Base-by-base conservation (phyloP, 2,329 filamentous ascomycete genomes). In the Lachnellula willkommii region DNA sequence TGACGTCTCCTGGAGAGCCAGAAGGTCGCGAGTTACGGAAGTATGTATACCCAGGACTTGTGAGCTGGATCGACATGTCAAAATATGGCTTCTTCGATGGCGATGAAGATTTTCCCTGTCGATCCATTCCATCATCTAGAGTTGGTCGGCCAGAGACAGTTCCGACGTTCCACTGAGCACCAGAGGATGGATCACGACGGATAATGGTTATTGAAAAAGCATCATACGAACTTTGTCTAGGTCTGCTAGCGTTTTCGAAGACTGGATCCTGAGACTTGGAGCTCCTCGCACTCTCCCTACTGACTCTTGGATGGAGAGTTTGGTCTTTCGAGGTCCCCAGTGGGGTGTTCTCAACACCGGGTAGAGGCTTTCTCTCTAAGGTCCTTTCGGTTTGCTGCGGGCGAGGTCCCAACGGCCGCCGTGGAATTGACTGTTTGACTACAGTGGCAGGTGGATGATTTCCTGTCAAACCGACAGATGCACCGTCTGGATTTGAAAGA, bases 151-250 rank as follows among this genome's bases (percentile, higher is more conserved):
- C 66, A 50, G 77, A 79, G 49, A 90, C 78, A 53, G 78, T 83
- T 22, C 84, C 88, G 12, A 91, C 79, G 66, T 91, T 91, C 87
- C 87, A 90, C 69, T 91, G 88, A 53, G 77, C 77, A 7, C 83
- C 83, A 8, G 84, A 82, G 22, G 79, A 76, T 1, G 86, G 86
- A 67, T 91, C 85, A 60, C 88, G 81, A n/a, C 88, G 84, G 64
- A 91, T 90, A 14, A 92, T 70, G 0, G 83, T 71, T 56, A 71
- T 66, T 9, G 65, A 68, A 52, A 69, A 70, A 11, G 53, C 43
- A 15, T 62, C 57, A 4, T 22, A 24, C 14, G 42, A 14, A 28
- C 45, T 35, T 26, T 52, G 24, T 14, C 20, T 22, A 5, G 24
- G 14, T 22, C 2, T 45, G 15, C 15, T 5, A 5, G 35, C 8